These are phyloP conservation scores for Urtica urens DNA, from an alignment of 306 rosid genomes.

Conservation along the genomic window DNA sequence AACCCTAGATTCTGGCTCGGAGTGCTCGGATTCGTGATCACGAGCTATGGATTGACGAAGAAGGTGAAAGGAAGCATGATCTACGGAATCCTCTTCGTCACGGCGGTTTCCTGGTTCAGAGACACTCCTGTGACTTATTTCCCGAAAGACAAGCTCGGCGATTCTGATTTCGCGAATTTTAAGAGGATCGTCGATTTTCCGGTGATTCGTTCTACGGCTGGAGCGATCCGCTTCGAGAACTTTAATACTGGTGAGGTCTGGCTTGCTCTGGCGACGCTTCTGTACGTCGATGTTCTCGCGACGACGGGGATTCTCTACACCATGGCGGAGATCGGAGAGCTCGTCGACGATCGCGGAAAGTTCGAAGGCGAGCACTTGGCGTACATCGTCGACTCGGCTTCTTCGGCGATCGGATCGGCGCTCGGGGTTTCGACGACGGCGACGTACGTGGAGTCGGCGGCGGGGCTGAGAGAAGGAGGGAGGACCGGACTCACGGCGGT, in stretches of 20 bases:
- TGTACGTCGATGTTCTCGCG: conserved; percentile 77
- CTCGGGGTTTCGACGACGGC: conserved; percentile 64
- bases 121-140: conserved; percentile 61
- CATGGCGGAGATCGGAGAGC: conserved; percentile 75
- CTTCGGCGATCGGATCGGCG: conserved; percentile 51
- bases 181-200: conserved; percentile 69
- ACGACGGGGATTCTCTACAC: conserved; percentile 74
- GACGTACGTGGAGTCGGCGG: conserved; percentile 69
- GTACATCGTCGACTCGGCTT: conserved; percentile 66
- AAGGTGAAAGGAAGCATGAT: conserved; percentile 78
- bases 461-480: conserved; percentile 84
- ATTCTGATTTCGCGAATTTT: conserved; percentile 45
- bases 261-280: conserved; percentile 63
- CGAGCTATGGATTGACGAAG: conserved; percentile 58
- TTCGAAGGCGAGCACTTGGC: conserved; percentile 91
- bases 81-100: conserved; percentile 71
- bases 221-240: conserved; percentile 42
- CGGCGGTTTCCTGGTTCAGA: conserved; percentile 69
- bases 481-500: conserved; percentile 76
- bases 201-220: conserved; percentile 54
- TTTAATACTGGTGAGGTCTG: conserved; percentile 57
- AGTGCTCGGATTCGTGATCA: conserved; percentile 45
- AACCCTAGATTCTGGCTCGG: conserved; percentile 79
- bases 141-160: conserved; percentile 53
- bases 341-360: conserved; percentile 47